Base-by-base conservation (phyloP, 2,329 filamentous ascomycete species). In the Penicillium sp. region DNA sequence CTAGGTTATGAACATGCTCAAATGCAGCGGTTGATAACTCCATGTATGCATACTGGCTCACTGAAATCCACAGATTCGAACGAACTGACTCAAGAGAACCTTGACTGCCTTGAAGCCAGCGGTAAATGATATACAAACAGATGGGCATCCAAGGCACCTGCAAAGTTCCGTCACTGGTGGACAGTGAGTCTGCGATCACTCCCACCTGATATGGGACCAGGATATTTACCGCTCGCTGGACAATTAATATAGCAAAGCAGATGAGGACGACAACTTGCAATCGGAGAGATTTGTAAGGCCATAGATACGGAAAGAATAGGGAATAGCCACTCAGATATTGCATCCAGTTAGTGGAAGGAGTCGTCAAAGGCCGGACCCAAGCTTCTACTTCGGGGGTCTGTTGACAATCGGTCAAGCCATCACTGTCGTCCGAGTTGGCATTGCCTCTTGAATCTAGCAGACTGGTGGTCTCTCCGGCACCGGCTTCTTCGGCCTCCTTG, bases 1-100 rank as follows among this genome's bases (percentile, higher is more conserved):
- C 95, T 38, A 97, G 85, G 52, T 87, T 88, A 75, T 97, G 93
- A 29, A 97, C 93, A 73, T 97, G 93, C 76, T 96, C 92, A 71
- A 97, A 97, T 15, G 92, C 90, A n/a, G 93, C 91, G 3, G 93
- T 92, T 6, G 92, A 95, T 56, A 97, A 82, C 61, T 93, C 90
- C 66, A 90, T 86, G 76, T 96, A 97, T 0, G 92, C 94, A 72
- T 96, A 94, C 73, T 97, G 93, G 25, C 91, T 91, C 51, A 97
- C 91, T 0, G 92, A 92, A 49, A 96, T 93, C 93, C 93, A 97
- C 37, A 97, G 80, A 31, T 91, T 85, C n/a, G 90, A 88, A 61
- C 93, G 84, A 23, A 89, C 68, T 1, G 90, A 91, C 8, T 91
- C 91, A 23, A 97, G 82, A 43, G 96, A 50, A 31, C 49, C 49